Base-by-base conservation (phyloP, 768 basidiomycete species). In the Hygrophorus russula region DNA sequence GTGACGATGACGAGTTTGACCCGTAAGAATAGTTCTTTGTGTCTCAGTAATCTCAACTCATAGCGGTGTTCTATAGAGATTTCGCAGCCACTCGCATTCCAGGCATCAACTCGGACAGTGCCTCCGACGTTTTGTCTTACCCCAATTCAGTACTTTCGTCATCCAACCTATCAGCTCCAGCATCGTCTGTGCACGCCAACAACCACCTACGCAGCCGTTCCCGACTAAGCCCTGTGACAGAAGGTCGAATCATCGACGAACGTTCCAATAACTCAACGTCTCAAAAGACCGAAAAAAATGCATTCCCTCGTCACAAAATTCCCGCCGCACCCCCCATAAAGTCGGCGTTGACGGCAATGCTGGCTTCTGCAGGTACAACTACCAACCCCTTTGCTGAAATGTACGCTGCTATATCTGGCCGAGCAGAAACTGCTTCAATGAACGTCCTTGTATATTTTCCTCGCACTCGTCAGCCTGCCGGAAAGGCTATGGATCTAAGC, bases 331-430 rank as follows among this genome's bases (percentile, higher is more conserved):
- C 59, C 20, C 61, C 71, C 0, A 65, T 58, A 8, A 69, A 67
- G 53, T 92, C 89, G 1, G 73, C 79, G 18, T 64, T 96, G 13
- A 79, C 85, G 0, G 65, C 80, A 1, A 78, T 88, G 67, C 71
- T 97, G n/a, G 82, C 82, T 1, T 72, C 78, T 4, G 73, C 82
- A 2, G 70, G 70, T 6, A 66, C 73, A 31, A 68, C 75, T 11
- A 70, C 82, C 8, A 96, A 94, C 57, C 92, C 94, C 1, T 96
- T 93, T 59, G 71, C 82, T 5, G 82, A 92, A 52, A 62, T 86
- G 20, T 98, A 98, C 56, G 82, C 82, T 6, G 76, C 84, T 4
- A 85, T 92, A 18, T 82, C 87, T 0, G 86, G 89, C 0, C 79
- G 86, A 2, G 77, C 78, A 3, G 74, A 80, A 45, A 59, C 74